These are phyloP conservation scores for Colletotrichum australisinense DNA, from an alignment of 2,329 filamentous ascomycete genomes.

Conservation along the genomic window DNA sequence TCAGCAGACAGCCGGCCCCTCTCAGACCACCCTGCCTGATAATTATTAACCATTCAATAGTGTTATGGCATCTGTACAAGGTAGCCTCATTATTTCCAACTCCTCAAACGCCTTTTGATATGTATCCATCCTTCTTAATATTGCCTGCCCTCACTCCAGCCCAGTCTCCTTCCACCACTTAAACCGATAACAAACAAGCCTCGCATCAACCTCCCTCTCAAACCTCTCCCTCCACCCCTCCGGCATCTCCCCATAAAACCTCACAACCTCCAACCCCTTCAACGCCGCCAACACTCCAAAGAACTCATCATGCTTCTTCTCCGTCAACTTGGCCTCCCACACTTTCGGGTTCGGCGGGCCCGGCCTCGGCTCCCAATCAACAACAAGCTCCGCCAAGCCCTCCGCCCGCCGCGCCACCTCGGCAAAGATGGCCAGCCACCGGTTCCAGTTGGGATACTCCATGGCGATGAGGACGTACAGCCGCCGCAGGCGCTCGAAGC, in stretches of 20 bases:
- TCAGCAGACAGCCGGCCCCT: background rate
- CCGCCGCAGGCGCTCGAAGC: slow-evolving; percentile 40
- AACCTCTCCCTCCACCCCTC: slow-evolving; percentile 22
- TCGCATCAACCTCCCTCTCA: slow-evolving; percentile 2
- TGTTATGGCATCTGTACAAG: background rate
- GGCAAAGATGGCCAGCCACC: slow-evolving; percentile 43
- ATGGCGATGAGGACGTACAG: slow-evolving; percentile 41
- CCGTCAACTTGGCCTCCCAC: slow-evolving; percentile 23
- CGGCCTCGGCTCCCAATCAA: slow-evolving; percentile 45
- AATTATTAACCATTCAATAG: background rate
- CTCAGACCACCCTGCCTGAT: background rate
- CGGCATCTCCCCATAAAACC: slow-evolving; percentile 22
- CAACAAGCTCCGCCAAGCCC: slow-evolving; percentile 38
- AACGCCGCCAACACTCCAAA: slow-evolving; percentile 7
- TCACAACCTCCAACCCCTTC: slow-evolving; percentile 14
- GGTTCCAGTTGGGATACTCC: slow-evolving; percentile 46
- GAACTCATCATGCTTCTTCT: slow-evolving; percentile 28
- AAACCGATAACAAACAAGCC: background rate
- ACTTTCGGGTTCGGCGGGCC: background rate
- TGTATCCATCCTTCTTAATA: too few species aligned
- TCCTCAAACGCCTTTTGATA: background rate
- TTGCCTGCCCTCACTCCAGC: background rate
- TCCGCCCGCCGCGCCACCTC: slow-evolving; percentile 36
- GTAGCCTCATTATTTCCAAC: background rate
- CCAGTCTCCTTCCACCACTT: slow-evolving; percentile 34